Evolutionary conservation across 116 monocot genomes (phyloP).

Genomic region (Thalassia testudinum): DNA sequence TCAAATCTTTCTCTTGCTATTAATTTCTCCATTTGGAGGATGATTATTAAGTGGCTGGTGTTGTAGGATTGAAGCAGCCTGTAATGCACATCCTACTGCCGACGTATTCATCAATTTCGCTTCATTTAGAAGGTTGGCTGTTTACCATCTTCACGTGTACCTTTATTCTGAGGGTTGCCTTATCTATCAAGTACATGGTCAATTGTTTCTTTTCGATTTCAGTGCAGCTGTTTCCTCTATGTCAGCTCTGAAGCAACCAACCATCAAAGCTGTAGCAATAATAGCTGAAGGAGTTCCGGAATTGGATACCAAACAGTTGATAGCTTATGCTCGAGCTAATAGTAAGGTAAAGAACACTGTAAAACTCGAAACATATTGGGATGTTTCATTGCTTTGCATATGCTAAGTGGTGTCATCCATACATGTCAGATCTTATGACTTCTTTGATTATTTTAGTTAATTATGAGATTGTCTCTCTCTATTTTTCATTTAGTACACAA

Average conservation of each 20-base stretch:
- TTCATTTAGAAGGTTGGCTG: constrained; percentile 75
- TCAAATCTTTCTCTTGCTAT: no score
- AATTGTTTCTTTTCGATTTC: constrained; percentile 11
- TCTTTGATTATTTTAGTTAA: no score
- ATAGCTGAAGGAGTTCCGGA: constrained; percentile 99
- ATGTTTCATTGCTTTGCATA: no score
- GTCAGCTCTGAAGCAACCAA: constrained; percentile 87
- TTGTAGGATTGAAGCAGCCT: constrained; percentile 85
- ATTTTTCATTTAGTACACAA: no score
- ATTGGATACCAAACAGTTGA: constrained; percentile 71
- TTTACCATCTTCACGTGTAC: background rate
- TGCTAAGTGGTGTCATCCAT: no score
- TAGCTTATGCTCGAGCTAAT: constrained; percentile 78
- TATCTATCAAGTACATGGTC: background rate
- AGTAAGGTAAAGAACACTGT: constrained; percentile 65
- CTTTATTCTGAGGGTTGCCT: background rate
- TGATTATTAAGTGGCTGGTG: no score
- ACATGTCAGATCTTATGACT: no score
- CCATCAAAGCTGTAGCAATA: constrained; percentile 92
- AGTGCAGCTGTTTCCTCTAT: constrained; percentile 96
- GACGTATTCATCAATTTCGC: constrained; percentile 99
- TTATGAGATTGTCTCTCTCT: no score
- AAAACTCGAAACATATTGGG: no score
- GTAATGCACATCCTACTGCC: constrained; percentile 77
- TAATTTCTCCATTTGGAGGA: no score